A percentile compares a stretch with the other conserved stretches of the same genome.
These are phyloP conservation scores for Musa acuminata DNA, from an alignment of 176 grass and related monocot genomes.

Conservation along the genomic window DNA sequence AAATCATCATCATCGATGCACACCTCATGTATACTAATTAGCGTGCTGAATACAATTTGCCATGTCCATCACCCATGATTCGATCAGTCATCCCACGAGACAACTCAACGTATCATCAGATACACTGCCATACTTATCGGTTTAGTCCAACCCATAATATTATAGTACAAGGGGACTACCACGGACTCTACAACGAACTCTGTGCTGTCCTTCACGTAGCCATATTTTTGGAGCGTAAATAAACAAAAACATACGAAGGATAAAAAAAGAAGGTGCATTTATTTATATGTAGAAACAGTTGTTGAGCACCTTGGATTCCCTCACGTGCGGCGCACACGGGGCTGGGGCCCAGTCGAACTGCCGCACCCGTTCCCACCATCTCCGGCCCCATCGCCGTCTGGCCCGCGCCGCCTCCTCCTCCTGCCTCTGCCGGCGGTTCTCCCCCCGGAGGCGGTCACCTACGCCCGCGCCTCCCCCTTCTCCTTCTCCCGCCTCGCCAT, in stretches of 20 bases:
- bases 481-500: conserved; percentile 7
- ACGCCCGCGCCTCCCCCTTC: conserved; percentile 4
- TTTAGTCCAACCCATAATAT: too few relatives aligned
- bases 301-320: not conserved
- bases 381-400: not conserved
- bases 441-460: not conserved
- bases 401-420: not conserved
- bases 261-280: not conserved
- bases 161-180: too few relatives aligned
- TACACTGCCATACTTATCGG: too few relatives aligned
- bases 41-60: too few relatives aligned
- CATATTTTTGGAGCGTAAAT: not conserved
- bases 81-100: too few relatives aligned
- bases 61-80: too few relatives aligned
- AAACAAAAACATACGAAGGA: not conserved
- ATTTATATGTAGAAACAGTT: conserved; percentile 3
- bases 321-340: conserved; percentile 24
- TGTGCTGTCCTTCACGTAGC: not conserved
- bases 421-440: conserved; percentile 1
- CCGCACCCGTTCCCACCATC: conserved; percentile 45
- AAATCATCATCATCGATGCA: too few relatives aligned
- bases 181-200: too few relatives aligned
- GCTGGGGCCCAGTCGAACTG: conserved; percentile 48
- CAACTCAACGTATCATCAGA: too few relatives aligned
- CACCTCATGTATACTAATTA: too few relatives aligned